Evolutionary conservation across 2,329 filamentous ascomycete genomes (phyloP), one percentile per base, ranked within the genome.

Genomic region (Arthrobotrys sphaeroides): DNA sequence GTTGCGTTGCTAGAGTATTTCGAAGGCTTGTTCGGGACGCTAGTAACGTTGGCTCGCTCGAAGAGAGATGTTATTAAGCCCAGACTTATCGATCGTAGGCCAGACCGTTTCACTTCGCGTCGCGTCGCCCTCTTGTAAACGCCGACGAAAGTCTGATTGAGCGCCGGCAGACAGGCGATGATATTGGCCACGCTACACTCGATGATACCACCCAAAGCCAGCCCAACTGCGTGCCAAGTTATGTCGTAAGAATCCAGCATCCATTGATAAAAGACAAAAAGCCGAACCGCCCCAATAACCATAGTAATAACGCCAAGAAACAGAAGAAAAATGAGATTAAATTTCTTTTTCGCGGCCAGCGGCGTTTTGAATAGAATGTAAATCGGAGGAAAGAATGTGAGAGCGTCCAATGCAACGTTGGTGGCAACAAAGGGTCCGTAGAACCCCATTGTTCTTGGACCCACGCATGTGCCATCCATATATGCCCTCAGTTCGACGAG

Each of bases 221-320:
- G 26, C 2, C 60, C 40, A 18, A 59, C 24, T 7, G 49, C 61
- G 42, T 73, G 64, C 69, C 69, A 61, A 2, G 60, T 66, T 5
- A 73, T 49, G 22, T 73, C 69, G 51, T 64, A 73, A n/a, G 40
- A 53, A 38, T 73, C 42, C 28, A 73, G n/a, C 60, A 73, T 65
- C 33, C 49, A 51, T 36, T 60, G 40, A 28, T 66, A 73, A 16
- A 60, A 73, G 10, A 73, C 49, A 18, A 73, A 66, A 28, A 60
- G 18, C 10, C 69, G 49, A 20, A 66, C 43, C 2, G 55, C 59
- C 5, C 66, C 53, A 38, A 57, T 47, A 3, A 20, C 18, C 60
- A 67, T 67, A 0, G 60, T 73, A 13, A 67, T 18, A 24, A 65
- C 28, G n/a, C 61, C 60, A 6, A 73, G 69, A 10, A 62, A 53